Conservation (phyloP, 495 filamentous ascomycete species). For the Xeromyces bisporus region DNA sequence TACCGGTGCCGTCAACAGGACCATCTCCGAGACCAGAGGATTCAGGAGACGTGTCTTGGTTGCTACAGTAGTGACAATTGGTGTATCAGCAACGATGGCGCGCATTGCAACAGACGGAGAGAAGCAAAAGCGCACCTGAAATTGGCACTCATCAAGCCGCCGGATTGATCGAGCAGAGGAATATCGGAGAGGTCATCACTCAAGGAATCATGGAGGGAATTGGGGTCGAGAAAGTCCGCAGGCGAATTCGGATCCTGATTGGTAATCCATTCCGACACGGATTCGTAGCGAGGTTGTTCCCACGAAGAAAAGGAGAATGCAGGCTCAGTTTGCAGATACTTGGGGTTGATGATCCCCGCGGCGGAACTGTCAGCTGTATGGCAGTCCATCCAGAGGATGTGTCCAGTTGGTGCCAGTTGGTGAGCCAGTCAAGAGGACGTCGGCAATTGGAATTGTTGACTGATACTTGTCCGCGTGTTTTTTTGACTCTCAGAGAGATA, state of each 20-base stretch:
- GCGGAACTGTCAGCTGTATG: slow-evolving; percentile 23
- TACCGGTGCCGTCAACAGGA: slow-evolving; percentile 17
- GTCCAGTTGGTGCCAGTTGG: too few relatives aligned
- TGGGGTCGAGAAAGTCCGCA: slow-evolving; percentile 23
- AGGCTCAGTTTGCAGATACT: slow-evolving; percentile 26
- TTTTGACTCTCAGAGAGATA: too few relatives aligned
- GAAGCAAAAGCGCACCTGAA: slow-evolving; percentile 12
- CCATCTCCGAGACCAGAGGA: slow-evolving; percentile 18
- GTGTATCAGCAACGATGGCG: background rate
- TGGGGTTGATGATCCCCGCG: slow-evolving; percentile 33
- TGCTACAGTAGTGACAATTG: slow-evolving; percentile 2
- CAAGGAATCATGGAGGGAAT: slow-evolving; percentile 16
- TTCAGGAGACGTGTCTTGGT: slow-evolving; percentile 18
- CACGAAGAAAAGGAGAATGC: slow-evolving; percentile 23
- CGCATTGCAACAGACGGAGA: background rate
- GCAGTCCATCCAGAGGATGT: slow-evolving; percentile 33
- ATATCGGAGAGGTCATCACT: slow-evolving; percentile 6
- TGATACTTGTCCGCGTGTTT: too few relatives aligned
- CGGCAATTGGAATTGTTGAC: too few relatives aligned
- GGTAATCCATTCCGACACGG: slow-evolving; percentile 27
- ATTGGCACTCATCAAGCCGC: slow-evolving; percentile 11
- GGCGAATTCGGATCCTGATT: slow-evolving; percentile 29
- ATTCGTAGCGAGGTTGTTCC: slow-evolving; percentile 25
- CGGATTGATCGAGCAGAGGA: slow-evolving; percentile 11
- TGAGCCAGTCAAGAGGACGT: too few relatives aligned